These are phyloP conservation scores for Cordyceps cateniannulata DNA, from an alignment of 2,329 filamentous ascomycete genomes.

Conservation along the genomic window DNA sequence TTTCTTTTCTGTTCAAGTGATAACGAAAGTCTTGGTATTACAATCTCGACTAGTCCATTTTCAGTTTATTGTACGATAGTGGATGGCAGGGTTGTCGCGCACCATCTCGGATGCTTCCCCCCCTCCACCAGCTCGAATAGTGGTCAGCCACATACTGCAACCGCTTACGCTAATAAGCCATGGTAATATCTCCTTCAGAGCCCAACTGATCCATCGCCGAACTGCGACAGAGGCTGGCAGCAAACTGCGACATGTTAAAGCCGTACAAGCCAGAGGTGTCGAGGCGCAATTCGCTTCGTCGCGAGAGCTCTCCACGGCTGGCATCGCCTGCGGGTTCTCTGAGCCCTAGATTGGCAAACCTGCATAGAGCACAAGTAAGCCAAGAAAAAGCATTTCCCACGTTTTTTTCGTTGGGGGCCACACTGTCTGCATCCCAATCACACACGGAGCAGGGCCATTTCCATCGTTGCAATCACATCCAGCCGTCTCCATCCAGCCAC, in stretches of 20 bases:
- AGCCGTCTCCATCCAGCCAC: neutral
- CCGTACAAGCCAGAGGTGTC: no score
- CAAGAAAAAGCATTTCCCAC: neutral
- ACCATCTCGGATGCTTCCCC: constrained; percentile 2
- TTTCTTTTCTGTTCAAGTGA: neutral
- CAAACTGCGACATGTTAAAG: no score
- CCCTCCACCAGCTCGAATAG: neutral
- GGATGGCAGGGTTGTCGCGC: neutral
- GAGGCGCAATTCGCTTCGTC: no score
- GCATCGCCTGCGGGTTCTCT: no score
- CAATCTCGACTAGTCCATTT: neutral
- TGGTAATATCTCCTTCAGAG: neutral
- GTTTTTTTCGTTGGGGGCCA: constrained; percentile 7
- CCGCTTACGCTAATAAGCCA: neutral
- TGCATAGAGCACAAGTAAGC: neutral
- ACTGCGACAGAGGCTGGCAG: neutral
- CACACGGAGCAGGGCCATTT: no score
- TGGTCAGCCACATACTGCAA: constrained; percentile 5
- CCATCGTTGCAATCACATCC: constrained; percentile 9
- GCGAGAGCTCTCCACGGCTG: no score
- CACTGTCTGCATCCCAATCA: neutral
- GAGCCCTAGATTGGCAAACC: neutral
- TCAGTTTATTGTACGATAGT: neutral
- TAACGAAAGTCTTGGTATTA: neutral
- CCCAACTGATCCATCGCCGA: neutral